Conservation (phyloP, 2,329 filamentous ascomycete species). For the Sarocladium oryzae region DNA sequence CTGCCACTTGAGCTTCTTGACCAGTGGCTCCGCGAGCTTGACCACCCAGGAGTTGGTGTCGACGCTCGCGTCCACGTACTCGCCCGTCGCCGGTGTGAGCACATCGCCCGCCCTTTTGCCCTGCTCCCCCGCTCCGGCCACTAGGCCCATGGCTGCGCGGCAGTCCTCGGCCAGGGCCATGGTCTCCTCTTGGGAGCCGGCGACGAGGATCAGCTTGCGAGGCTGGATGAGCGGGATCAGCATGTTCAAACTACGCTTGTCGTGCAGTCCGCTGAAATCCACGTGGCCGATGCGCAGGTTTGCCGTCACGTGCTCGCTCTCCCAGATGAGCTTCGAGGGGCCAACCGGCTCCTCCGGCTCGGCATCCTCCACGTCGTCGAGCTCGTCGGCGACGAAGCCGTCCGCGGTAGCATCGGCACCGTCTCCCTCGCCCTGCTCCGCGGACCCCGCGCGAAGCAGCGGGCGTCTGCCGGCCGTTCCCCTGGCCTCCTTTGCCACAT, state of each 20-base stretch:
- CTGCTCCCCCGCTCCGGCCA: slow-evolving; percentile 28
- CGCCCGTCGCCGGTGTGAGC: slow-evolving; percentile 72
- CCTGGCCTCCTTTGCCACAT: slow-evolving; percentile 34
- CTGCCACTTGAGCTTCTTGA: slow-evolving; percentile 89
- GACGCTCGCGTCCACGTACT: slow-evolving; percentile 79
- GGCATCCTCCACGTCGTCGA: slow-evolving; percentile 52
- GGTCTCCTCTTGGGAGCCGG: slow-evolving; percentile 74
- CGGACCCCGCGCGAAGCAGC: slow-evolving; percentile 37
- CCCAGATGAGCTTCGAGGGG: slow-evolving; percentile 69
- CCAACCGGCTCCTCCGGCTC: slow-evolving; percentile 47
- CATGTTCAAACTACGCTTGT: slow-evolving; percentile 90
- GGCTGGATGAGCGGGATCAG: slow-evolving; percentile 90
- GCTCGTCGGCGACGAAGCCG: slow-evolving; percentile 44
- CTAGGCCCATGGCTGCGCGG: slow-evolving; percentile 49
- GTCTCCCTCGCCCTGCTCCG: slow-evolving; percentile 39
- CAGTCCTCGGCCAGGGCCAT: slow-evolving; percentile 72
- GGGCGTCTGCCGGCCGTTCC: slow-evolving; percentile 52
- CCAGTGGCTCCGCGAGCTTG: slow-evolving; percentile 76
- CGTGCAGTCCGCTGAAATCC: slow-evolving; percentile 88
- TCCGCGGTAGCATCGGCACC: slow-evolving; percentile 15
- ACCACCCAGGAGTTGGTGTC: slow-evolving; percentile 98
- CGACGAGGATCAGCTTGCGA: slow-evolving; percentile 88
- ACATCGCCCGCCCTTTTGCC: slow-evolving; percentile 58
- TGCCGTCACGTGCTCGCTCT: slow-evolving; percentile 56
- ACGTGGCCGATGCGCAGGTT: slow-evolving; percentile 78